A percentile compares a stretch with the other conserved stretches of the same genome.
phyloP scores from a whole-genome alignment of 441 rosid species.

The Corymbia citriodora region DNA sequence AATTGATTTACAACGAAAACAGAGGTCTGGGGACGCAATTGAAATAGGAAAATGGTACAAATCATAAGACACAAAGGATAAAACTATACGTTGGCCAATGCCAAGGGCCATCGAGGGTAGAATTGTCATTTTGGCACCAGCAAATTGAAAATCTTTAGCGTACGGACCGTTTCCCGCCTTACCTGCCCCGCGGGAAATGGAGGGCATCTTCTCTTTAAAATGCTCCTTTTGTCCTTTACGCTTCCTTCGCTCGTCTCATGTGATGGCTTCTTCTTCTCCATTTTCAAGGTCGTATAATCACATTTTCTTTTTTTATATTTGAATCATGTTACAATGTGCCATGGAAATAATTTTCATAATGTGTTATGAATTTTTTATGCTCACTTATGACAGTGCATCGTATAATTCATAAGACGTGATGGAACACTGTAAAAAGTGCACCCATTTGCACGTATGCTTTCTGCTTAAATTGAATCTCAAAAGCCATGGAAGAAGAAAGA shows the following conservation, averaged over 20 bases:
- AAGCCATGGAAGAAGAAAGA: background rate
- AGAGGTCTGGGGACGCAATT: background rate
- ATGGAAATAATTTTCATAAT: background rate
- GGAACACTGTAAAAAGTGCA: accelerated
- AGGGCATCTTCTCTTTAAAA: background rate
- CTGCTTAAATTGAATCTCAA: no score
- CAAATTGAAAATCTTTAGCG: background rate
- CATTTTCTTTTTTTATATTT: background rate
- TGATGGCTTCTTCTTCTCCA: background rate
- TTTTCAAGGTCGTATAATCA: background rate
- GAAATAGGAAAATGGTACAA: background rate
- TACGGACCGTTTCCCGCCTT: background rate
- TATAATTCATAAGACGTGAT: accelerated
- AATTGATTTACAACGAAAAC: background rate
- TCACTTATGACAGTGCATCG: accelerated
- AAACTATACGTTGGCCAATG: background rate
- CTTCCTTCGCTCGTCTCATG: background rate
- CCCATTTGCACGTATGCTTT: accelerated
- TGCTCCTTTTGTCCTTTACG: background rate
- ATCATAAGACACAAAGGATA: background rate
- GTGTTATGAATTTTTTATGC: background rate
- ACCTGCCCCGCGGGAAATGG: background rate
- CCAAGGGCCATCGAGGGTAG: background rate
- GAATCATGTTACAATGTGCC: background rate
- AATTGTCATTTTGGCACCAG: background rate